phyloP scores from a whole-genome alignment of 352 stramenopile genomes.

The Labyrinthula sp. region DNA sequence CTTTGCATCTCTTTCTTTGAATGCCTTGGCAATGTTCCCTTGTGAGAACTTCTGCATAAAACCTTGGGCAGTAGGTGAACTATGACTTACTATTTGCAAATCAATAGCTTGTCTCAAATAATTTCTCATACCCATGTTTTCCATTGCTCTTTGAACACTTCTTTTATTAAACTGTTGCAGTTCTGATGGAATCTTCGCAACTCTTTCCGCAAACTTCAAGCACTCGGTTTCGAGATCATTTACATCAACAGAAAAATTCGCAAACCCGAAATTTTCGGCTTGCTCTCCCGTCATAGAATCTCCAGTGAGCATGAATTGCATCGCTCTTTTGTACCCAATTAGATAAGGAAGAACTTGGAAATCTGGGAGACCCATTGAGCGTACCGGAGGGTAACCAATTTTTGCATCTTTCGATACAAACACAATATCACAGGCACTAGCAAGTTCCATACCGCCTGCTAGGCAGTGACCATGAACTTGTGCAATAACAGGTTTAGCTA shows the following conservation, averaged over 20 bases:
- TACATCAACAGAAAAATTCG: background rate
- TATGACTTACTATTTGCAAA: background rate
- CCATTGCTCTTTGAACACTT: slow-evolving; percentile 1
- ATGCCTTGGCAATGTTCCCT: background rate
- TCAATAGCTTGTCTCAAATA: background rate
- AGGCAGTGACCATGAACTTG: slow-evolving; percentile 1
- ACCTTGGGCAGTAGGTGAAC: background rate
- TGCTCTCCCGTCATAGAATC: background rate
- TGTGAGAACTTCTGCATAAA: background rate
- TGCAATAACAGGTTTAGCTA: slow-evolving; percentile 1
- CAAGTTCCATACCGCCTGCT: background rate
- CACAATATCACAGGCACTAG: background rate
- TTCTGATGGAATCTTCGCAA: background rate
- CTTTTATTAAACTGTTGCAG: background rate
- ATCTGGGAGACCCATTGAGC: background rate
- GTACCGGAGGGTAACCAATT: background rate
- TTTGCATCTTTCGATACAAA: background rate
- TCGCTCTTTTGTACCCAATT: background rate
- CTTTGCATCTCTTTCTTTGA: background rate
- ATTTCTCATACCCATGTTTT: background rate
- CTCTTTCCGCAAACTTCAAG: background rate
- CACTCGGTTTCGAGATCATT: background rate
- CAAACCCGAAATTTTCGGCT: background rate
- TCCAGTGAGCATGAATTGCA: slow-evolving; percentile 1
- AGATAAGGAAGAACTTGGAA: background rate